Percentiles rank a stretch among this genome's conserved stretches.
phyloP scores from a whole-genome alignment of 306 rosid genomes.

The Medicago lupulina region DNA sequence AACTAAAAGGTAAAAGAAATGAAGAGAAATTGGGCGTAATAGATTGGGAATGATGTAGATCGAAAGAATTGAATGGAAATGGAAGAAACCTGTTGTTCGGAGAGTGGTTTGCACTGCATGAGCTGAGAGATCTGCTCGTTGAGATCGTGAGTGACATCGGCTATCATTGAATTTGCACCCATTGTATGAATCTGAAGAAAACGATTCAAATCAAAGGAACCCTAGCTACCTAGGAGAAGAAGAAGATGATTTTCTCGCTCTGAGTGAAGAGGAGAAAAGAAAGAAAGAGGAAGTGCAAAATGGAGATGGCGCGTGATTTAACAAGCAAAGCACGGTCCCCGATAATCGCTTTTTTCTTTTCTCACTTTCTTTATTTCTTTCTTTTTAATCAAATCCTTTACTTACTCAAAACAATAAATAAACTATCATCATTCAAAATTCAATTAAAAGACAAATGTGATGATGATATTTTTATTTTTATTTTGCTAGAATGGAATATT shows the following conservation, averaged over 20 bases:
- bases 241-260: conserved; percentile 25
- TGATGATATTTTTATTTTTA: no score
- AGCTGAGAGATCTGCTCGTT: conserved; percentile 99
- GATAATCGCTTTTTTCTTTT: conserved; percentile 32
- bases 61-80: conserved; percentile 10
- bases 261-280: conserved; percentile 8
- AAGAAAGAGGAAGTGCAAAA: conserved; percentile 12
- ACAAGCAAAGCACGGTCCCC: conserved; percentile 43
- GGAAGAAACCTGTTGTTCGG: conserved; percentile 83
- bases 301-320: conserved; percentile 57
- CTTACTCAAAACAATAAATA: no score
- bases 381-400: neutral
- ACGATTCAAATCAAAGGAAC: conserved; percentile 43
- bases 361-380: neutral
- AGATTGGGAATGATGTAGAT: conserved; percentile 24
- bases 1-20: neutral
- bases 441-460: no score
- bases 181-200: conserved; percentile 47
- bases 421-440: no score
- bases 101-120: conserved; percentile 98
- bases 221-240: conserved; percentile 21
- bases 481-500: no score
- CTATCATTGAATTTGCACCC: conserved; percentile 71
- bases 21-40: neutral
- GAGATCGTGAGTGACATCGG: conserved; percentile 67